Conservation (phyloP, 2,329 filamentous ascomycete genomes). For the Colletotrichum tropicale region DNA sequence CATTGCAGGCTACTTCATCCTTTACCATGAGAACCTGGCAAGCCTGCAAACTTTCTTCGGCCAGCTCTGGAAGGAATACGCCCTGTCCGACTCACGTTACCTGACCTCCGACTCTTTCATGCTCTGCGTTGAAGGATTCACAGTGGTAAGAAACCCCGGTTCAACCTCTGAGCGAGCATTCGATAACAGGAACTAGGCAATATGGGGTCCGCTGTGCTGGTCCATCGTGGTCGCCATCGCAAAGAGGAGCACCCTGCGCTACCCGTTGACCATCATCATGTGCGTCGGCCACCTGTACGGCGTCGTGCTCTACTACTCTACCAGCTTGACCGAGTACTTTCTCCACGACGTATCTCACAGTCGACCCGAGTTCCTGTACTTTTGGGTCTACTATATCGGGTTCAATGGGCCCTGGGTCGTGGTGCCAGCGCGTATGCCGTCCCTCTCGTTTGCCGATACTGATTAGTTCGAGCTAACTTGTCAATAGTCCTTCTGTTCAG, state of each 20-base stretch:
- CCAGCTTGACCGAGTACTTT: constrained; percentile 54
- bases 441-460: background rate
- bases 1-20: constrained; percentile 71
- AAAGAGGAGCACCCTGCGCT: constrained; percentile 45
- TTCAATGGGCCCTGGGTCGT: constrained; percentile 67
- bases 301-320: constrained; percentile 66
- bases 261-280: constrained; percentile 55
- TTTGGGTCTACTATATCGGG: constrained; percentile 67
- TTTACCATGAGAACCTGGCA: constrained; percentile 70
- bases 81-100: constrained; percentile 86
- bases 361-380: constrained; percentile 65
- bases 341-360: constrained; percentile 53
- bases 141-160: constrained; percentile 61
- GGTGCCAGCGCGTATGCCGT: constrained; percentile 54
- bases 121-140: constrained; percentile 85
- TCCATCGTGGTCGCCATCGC: constrained; percentile 51
- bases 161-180: background rate
- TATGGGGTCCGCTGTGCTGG: constrained; percentile 65
- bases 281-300: constrained; percentile 64
- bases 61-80: constrained; percentile 93
- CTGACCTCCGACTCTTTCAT: constrained; percentile 83
- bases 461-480: background rate
- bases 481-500: constrained; percentile 1
- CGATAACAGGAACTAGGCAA: constrained; percentile 37
- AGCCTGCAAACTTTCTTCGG: constrained; percentile 75